Conservation (phyloP, 176 grass and related monocot species). For the Phoenix dactylifera region DNA sequence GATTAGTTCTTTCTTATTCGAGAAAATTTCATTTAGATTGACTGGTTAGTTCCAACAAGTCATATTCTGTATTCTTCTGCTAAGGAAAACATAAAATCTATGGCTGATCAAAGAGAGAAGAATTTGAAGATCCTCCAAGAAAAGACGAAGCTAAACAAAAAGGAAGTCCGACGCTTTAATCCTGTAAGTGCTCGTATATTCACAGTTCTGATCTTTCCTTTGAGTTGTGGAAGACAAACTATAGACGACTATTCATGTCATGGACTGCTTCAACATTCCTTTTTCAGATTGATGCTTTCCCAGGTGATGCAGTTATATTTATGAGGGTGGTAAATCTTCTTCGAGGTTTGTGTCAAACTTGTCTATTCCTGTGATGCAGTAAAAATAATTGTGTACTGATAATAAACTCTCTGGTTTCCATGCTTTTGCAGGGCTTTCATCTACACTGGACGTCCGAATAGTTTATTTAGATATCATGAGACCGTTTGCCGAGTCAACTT, state of each 20-base stretch:
- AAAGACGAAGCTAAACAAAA: constrained; percentile 68
- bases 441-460: constrained; percentile 77
- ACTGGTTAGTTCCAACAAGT: neutral
- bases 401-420: constrained; percentile 7
- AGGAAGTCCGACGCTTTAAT: constrained; percentile 67
- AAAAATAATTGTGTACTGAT: neutral
- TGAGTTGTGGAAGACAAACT: neutral
- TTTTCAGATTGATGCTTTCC: constrained; percentile 89
- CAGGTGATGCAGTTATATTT: constrained; percentile 96
- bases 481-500: constrained; percentile 92
- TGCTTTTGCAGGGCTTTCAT: constrained; percentile 64
- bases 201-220: neutral
- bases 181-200: constrained; percentile 49
- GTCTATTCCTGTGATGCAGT: neutral
- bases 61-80: constrained; percentile 3
- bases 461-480: constrained; percentile 92
- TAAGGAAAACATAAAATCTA: constrained; percentile 70
- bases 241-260: neutral
- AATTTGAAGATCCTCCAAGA: constrained; percentile 70
- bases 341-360: constrained; percentile 53
- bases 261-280: neutral
- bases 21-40: constrained; percentile 6
- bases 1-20: neutral
- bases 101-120: constrained; percentile 73
- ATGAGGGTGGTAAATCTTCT: constrained; percentile 95